Base-by-base conservation (phyloP, 2,329 filamentous ascomycete species). In the Fusarium sp. region DNA sequence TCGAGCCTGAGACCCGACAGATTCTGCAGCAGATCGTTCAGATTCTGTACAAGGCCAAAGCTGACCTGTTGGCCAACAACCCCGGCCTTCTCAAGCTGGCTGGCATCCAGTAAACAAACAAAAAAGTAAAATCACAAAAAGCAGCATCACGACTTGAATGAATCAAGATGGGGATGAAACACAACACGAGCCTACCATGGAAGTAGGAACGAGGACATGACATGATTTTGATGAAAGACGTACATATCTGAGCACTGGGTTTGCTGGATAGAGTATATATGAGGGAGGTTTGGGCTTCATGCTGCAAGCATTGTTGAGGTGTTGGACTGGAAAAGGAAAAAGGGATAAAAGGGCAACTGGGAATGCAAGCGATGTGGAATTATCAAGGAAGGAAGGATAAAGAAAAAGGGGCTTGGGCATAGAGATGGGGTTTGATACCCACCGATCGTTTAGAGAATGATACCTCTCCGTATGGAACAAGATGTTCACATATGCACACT, bases 1-100 rank as follows among this genome's bases (percentile, higher is more conserved):
- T 97, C 47, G 92, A 93, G 78, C 87, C 90, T 10, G 91, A 93
- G 84, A 95, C 92, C 11, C 90, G 93, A 68, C 84, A 87, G 72
- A 87, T 92, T 78, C 86, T 96, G 52, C 86, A 90, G 77, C 88
- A 91, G 80, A 89, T 93, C 63, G 91, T 94, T 69, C 85, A 84
- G 80, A 79, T 81, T 27, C 80, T 88, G 62, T 84, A 81, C 78
- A 81, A 83, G 76, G 78, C 79, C 22, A 79, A 82, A 74, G 79
- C 82, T 4, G 76, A 80, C 38, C 67, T 82, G 35, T 70, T 83
- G 66, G 74, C 80, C 65, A 81, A 79, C 72, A 78, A 80, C 72
- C 78, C 81, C 4, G 69, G 71, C 38, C 72, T 83, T 63, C 66
- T 82, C 58, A 79, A 80, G 71, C 74, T 81, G 61, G 80, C 80